Evolutionary conservation across 2,329 filamentous ascomycete genomes (phyloP), one percentile per base, ranked within the genome.

Genomic region (Aspergillus udagawae): DNA sequence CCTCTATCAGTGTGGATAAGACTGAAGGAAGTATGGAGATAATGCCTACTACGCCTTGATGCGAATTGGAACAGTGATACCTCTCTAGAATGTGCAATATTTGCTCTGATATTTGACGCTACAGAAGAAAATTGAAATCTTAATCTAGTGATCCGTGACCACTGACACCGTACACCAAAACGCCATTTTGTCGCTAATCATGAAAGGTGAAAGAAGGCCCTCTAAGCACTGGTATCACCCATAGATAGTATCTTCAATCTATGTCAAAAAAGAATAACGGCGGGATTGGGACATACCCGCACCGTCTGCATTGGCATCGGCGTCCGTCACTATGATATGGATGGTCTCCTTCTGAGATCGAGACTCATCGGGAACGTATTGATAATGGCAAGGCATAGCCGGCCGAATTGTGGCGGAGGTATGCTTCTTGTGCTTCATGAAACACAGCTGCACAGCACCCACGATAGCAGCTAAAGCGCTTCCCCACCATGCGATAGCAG

Each of bases 401-500:
- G 75, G 63, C 23, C 74, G 65, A 20, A 80, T 69, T 4, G 69
- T 72, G 4, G 73, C 72, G 5, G 64, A 71, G 17, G 75, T 70
- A 55, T 77, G 73, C 53, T 77, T 80, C 60, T 80, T 79, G 38
- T 77, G 76, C 23, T 77, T 76, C 58, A 86, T 79, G 57, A 81
- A 83, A 59, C 81, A 82, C 3, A 85, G 71, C 65, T 87, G 85
- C 9, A 81, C 62, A 5, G 79, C 80, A 29, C 84, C 85, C 32
- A 82, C 54, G 5, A 85, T 64, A 0, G 85, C 85, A 10, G 86
- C 78, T 2, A 82, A 57, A 3, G 79, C 78, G 56, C 82, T 85
- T 20, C 74, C 80, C 83, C 83, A 87, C 83, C 84, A 87, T 2
- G 85, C 82, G 47, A 87, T 69, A n/a, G 83, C 82, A 2, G 83